Evolutionary conservation across 148 eudicot genomes (phyloP).

Genomic region (Vaccinium macrocarpon): DNA sequence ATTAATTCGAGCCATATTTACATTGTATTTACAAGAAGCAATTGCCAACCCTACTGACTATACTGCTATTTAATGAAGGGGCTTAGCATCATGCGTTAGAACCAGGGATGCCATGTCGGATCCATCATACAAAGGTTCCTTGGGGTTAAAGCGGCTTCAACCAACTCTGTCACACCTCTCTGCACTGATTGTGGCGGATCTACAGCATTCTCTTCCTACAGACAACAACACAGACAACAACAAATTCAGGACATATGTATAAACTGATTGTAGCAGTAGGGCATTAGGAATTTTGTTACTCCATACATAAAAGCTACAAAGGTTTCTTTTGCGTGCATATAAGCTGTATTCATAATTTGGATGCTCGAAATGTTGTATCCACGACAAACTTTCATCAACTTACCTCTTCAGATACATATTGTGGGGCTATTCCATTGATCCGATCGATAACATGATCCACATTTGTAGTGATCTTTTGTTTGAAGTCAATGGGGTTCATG

Average conservation of each 20-base stretch:
- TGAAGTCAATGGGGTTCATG: conserved; percentile 77
- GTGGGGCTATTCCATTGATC: conserved; percentile 75
- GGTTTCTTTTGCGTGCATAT: neutral
- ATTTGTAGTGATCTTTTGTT: conserved; percentile 73
- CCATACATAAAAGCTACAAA: neutral
- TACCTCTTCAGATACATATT: conserved; percentile 85
- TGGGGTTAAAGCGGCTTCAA: conserved; percentile 88
- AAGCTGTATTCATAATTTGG: neutral
- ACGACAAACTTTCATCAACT: neutral
- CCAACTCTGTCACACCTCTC: conserved; percentile 85
- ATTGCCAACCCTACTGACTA: neutral
- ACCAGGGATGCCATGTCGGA: conserved; percentile 99
- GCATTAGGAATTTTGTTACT: neutral
- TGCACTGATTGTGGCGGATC: conserved; percentile 93
- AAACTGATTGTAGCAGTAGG: neutral
- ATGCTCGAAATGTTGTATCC: neutral
- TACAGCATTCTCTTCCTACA: conserved; percentile 83
- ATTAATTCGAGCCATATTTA: neutral
- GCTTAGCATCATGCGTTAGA: conserved; percentile 22
- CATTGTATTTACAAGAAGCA: neutral
- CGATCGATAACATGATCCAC: conserved; percentile 75
- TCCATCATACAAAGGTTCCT: conserved; percentile 98
- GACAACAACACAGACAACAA: too few species aligned
- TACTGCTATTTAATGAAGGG: neutral
- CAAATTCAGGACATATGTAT: neutral